A percentile compares a stretch with the other conserved stretches of the same genome.
These are phyloP conservation scores for Metroxylon sagu DNA, from an alignment of 176 grass and related monocot species.

Conservation along the genomic window DNA sequence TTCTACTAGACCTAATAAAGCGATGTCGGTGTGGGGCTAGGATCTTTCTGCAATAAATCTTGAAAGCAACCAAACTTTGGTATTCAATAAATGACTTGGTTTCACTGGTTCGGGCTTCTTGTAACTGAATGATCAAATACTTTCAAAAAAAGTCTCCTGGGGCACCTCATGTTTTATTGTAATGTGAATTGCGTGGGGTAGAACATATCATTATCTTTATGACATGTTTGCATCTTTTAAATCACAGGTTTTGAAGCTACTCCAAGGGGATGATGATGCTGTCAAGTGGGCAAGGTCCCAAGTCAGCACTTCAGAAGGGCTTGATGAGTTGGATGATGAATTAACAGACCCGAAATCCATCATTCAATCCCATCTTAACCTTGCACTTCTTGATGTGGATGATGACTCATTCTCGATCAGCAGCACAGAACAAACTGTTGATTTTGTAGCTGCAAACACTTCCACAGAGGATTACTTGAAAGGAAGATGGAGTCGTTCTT, in stretches of 20 bases:
- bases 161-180: too few relatives aligned
- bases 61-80: too few relatives aligned
- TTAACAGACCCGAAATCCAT: constrained; percentile 18
- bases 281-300: constrained; percentile 44
- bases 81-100: too few relatives aligned
- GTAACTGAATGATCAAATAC: too few relatives aligned
- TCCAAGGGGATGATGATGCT: constrained; percentile 55
- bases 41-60: too few relatives aligned
- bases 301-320: constrained; percentile 18
- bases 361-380: constrained; percentile 73
- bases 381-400: constrained; percentile 74
- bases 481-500: constrained; percentile 58
- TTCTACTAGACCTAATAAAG: too few relatives aligned
- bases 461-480: constrained; percentile 62
- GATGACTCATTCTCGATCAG: constrained; percentile 60
- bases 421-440: constrained; percentile 68
- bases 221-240: background rate
- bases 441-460: constrained; percentile 31
- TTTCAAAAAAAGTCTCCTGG: too few relatives aligned
- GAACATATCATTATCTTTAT: too few relatives aligned
- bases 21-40: too few relatives aligned
- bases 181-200: too few relatives aligned
- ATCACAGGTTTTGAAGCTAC: constrained; percentile 50
- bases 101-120: too few relatives aligned
- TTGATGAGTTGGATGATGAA: constrained; percentile 52